These are phyloP conservation scores for Lodderomyces orthopsilosis DNA, from an alignment of 1,139 yeast species.

Conservation along the genomic window DNA sequence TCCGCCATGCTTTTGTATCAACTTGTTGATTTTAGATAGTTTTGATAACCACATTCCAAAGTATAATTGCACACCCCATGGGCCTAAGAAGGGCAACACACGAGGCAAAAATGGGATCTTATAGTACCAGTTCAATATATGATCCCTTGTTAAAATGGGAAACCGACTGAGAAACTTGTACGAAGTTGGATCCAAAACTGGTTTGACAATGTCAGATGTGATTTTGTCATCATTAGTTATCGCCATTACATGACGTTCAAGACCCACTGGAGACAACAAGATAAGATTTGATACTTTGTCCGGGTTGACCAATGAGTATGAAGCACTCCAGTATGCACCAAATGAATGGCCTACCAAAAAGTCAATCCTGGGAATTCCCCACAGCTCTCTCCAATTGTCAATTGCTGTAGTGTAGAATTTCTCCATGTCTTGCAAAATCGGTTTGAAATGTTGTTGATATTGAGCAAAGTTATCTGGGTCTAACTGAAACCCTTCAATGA, in stretches of 20 bases:
- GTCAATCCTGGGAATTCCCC: constrained; percentile 35
- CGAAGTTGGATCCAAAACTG: constrained; percentile 38
- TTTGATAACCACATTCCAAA: constrained; percentile 46
- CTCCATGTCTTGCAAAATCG: constrained; percentile 41
- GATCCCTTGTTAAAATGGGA: constrained; percentile 36
- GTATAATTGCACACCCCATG: constrained; percentile 47
- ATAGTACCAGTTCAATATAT: constrained; percentile 39
- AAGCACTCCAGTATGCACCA: constrained; percentile 49
- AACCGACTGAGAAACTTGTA: constrained; percentile 43
- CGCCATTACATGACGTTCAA: constrained; percentile 69
- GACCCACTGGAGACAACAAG: constrained; percentile 87
- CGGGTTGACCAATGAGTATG: constrained; percentile 46
- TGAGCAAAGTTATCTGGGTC: constrained; percentile 24
- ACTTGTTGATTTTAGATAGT: constrained; percentile 44
- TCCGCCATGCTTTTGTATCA: constrained; percentile 36
- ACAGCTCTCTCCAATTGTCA: constrained; percentile 37
- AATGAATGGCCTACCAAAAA: constrained; percentile 45
- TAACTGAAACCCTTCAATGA: constrained; percentile 34
- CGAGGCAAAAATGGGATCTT: constrained; percentile 44
- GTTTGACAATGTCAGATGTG: constrained; percentile 20
- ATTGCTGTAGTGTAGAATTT: constrained; percentile 35
- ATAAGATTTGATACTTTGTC: constrained; percentile 61
- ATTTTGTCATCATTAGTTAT: constrained; percentile 38
- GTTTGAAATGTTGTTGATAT: constrained; percentile 38
- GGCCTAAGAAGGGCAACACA: constrained; percentile 45